phyloP scores from a whole-genome alignment of 495 filamentous ascomycete species.

The Penicillium paradoxum region DNA sequence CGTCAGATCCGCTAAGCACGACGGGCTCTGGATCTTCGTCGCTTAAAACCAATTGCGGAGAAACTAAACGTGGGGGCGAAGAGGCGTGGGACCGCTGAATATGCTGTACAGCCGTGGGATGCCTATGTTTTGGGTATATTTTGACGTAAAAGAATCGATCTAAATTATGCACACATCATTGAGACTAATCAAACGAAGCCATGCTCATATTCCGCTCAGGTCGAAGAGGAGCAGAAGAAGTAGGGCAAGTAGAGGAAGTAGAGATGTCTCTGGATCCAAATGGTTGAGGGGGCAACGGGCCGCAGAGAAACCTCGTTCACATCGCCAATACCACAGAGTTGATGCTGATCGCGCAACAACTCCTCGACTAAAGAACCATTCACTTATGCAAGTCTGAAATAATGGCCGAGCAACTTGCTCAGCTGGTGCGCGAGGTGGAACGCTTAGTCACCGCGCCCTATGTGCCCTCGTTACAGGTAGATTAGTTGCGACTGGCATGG shows the following conservation, averaged over 20 bases:
- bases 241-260: not conserved
- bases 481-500: not conserved
- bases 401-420: constrained; percentile 15
- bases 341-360: not conserved
- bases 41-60: not conserved
- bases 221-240: not conserved
- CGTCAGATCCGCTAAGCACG: too few species aligned
- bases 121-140: too few species aligned
- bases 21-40: not conserved
- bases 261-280: not conserved
- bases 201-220: not conserved
- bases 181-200: too few species aligned
- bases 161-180: too few species aligned
- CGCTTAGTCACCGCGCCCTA: constrained; percentile 41
- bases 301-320: constrained; percentile 4
- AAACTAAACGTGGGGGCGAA: not conserved
- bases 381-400: not conserved
- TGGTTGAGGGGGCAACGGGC: constrained; percentile 37
- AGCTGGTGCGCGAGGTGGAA: constrained; percentile 33
- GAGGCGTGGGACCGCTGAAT: too few species aligned
- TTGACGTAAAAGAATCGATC: too few species aligned
- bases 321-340: not conserved
- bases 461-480: constrained; percentile 39
- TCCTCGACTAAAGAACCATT: not conserved
- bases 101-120: too few species aligned